A percentile compares a stretch with the other conserved stretches of the same genome.
phyloP scores from a whole-genome alignment of 2,329 filamentous ascomycete species.

The Arachnomyces sp. region DNA sequence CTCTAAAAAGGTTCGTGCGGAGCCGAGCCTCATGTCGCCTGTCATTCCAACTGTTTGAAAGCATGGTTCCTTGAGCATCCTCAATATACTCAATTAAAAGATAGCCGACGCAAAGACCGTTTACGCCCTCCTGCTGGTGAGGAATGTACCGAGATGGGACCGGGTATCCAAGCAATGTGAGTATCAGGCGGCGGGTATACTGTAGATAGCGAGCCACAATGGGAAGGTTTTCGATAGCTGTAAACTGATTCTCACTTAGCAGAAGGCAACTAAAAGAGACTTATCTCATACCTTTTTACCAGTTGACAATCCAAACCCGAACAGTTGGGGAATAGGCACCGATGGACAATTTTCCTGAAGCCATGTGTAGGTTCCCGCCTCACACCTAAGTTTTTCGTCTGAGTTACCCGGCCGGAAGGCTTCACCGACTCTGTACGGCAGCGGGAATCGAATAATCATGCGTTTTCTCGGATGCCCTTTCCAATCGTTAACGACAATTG shows the following conservation, averaged over 20 bases:
- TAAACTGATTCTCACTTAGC: neutral
- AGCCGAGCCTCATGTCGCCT: constrained; percentile 9
- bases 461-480: neutral
- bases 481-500: constrained; percentile 1
- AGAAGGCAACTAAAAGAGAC: neutral
- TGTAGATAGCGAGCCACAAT: constrained; percentile 5
- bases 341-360: constrained; percentile 10
- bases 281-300: constrained; percentile 10
- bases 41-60: constrained; percentile 17
- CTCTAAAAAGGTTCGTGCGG: constrained; percentile 16
- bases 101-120: constrained; percentile 9
- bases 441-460: constrained; percentile 1
- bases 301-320: constrained; percentile 10
- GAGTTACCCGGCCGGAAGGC: constrained; percentile 3
- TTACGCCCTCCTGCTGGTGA: constrained; percentile 2
- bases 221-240: constrained; percentile 3
- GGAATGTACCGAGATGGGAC: constrained; percentile 5
- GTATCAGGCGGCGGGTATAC: constrained; percentile 6
- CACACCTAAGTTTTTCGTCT: constrained; percentile 5
- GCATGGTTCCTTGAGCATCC: constrained; percentile 13
- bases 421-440: constrained; percentile 5
- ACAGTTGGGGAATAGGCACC: constrained; percentile 11
- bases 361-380: constrained; percentile 10
- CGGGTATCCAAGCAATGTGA: constrained; percentile 4
- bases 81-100: constrained; percentile 18